Base-by-base conservation (phyloP, 805 yeast species). In the Saturnispora dispora region DNA sequence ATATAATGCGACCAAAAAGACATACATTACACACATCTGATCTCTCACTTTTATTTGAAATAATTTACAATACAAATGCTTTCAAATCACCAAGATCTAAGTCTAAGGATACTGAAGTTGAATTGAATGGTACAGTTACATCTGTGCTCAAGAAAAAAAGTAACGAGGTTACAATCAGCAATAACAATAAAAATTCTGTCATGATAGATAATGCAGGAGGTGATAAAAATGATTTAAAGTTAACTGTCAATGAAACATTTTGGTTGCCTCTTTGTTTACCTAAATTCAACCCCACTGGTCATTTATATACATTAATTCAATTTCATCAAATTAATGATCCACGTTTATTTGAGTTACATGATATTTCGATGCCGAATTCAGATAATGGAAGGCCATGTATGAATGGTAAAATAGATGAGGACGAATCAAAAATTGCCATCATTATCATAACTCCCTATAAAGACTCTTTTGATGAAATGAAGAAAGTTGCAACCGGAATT, bases 221-320 rank as follows among this genome's bases (percentile, higher is more conserved):
- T 22, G 55, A 52, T 10, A 62, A 59, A 9, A 58, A 37, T 3
- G 42, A 40, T 3, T 52, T 57, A 45, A 57, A 58, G 28, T 43
- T 61, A 11, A 57, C 65, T 1, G 55, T 76, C 57, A 62, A 72
- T 52, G 85, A 85, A 57, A 96, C 90, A 61, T 78, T 88, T 52
- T 93, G 98, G 98, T 78, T 87, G 11, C 99, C 99, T 0, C 73
- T 91, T 0, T 91, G 99, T 65, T 73, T 91, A 63, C 96, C 98
- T 0, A 81, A 85, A 58, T 91, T 91, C 71, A 91, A 93, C 62
- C 70, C 88, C 2, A 81, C 82, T 56, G 99, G 99, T 9, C 93
- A 90, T 60, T 67, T 91, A 5, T 86, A 93, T 61, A 81, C 88
- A 11, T 88, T 85, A 60, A 85, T 89, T 43, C 82, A 81, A 52